Evolutionary conservation across 129 eudicot species (phyloP).

Genomic region (Tagetes patula): DNA sequence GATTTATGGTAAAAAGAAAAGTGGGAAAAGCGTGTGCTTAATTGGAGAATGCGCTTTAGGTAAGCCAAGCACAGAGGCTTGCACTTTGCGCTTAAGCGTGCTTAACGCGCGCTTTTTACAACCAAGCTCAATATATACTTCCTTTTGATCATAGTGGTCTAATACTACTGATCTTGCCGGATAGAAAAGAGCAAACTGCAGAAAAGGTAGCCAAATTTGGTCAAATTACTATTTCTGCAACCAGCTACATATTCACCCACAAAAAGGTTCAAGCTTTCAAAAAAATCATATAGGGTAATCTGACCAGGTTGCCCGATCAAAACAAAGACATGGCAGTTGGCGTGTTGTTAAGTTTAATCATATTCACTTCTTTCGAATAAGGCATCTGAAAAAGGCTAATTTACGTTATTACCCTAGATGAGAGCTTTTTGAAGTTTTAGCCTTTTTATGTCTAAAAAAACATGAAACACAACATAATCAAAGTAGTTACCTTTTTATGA

Average conservation of each 20-base stretch:
- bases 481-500: not conserved
- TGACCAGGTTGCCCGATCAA: not conserved
- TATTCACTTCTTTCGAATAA: not conserved
- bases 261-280: not conserved
- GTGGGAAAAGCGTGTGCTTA: too few relatives aligned
- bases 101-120: too few relatives aligned
- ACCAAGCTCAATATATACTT: not conserved
- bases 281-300: not conserved
- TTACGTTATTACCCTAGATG: not conserved
- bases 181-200: not conserved
- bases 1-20: too few relatives aligned
- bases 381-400: not conserved
- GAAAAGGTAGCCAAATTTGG: not conserved
- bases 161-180: not conserved
- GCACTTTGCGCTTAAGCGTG: too few relatives aligned
- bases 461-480: not conserved
- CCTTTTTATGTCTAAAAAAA: not conserved
- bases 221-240: not conserved
- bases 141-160: slow-evolving; percentile 4
- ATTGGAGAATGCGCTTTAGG: too few relatives aligned
- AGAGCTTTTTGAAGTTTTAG: not conserved
- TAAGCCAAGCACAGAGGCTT: too few relatives aligned
- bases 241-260: not conserved
- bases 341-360: not conserved
- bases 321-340: not conserved